Evolutionary conservation across 352 stramenopile genomes (phyloP), one percentile per base, ranked within the genome.

Genomic region (Elongisporangium prolatum): DNA sequence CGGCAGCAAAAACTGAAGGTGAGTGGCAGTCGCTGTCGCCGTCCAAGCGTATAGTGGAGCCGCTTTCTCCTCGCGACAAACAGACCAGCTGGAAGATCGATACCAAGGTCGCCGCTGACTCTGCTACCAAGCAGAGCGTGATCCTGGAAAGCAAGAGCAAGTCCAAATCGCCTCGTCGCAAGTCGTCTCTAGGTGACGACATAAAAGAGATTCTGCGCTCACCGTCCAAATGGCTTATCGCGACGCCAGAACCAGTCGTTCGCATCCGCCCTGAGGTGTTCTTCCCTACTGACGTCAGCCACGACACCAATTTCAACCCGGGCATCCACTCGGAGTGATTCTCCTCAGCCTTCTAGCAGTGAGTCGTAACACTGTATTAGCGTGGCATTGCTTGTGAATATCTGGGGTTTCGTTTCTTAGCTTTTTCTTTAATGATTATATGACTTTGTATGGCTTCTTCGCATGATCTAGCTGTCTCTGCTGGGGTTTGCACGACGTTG

Each of bases 141-240:
- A 55, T 81, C 34, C 61, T 87, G 7, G 68, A 77, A 50, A 64
- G 52, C 9, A 86, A 85, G 54, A 10, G 24, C 38, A 18, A 50
- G 18, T 14, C 16, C 38, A 38, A 53, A 16, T 61, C 63, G 61
- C 55, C 62, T 14, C 58, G 72, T 0, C 75, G 75, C 54, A 88
- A 85, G 58, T 73, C 72, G 5, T 85, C 77, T 2, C 59, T 89
- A 18, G 76, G 77, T 25, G 77, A 91, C 3, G 79, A 89, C 2
- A 52, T 91, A n/a, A 84, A 82, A 47, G 72, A 87, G 59, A 21
- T 91, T 28, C 49, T 89, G 18, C 63, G 67, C 24, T 84, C 78
- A 2, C 78, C 82, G 6, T 75, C 79, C 38, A 85, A 89, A 60
- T 91, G 79, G 82, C 61, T 91, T 17, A 72, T 77, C 28, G 52